Base-by-base conservation (phyloP, 2,329 filamentous ascomycete species). In the Penicillium paneum region DNA sequence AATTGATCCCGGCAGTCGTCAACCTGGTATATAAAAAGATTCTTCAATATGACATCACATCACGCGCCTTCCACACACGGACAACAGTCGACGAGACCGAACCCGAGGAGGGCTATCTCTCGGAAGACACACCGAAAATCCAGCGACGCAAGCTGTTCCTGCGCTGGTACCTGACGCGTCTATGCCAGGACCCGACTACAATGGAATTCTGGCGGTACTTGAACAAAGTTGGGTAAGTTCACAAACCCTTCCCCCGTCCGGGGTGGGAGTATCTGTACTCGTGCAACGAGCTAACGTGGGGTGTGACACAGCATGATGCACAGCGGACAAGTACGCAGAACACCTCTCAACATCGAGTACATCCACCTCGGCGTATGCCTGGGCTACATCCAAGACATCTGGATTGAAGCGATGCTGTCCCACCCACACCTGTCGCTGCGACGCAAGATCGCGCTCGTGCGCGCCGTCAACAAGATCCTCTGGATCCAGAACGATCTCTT, bases 401-500 rank as follows among this genome's bases (percentile, higher is more conserved):
- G 93, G 63, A 87, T 83, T 24, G 89, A 91, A 67, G 89, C 89
- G 15, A 85, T 93, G 48, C 80, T 93, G 46, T 86, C 82, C 3
- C 81, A 91, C 65, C 88, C 88, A 1, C 81, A 82, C 3, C 77
- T 94, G 35, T 79, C 81, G 35, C 79, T 89, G 64, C 78, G 80
- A 54, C 82, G 82, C 72, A 92, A 92, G 75, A 85, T 88, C 17
- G 86, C 83, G 21, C 80, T 93, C 5, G 81, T 92, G 43, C 89
- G 87, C 68, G 89, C 90, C 0, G 78, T 93, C 21, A 84, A 84
- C 58, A 93, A 94, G 71, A 85, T 93, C 26, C 86, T 93, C 60
- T 93, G 89, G 89, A 91, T 93, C 62, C 90, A 93, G 73, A 93
- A 93, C 68, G 89, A 93, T 71, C 79, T 93, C 29, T 89, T 93